Base-by-base conservation (phyloP, 345 rosid species). In the Moringa oleifera region DNA sequence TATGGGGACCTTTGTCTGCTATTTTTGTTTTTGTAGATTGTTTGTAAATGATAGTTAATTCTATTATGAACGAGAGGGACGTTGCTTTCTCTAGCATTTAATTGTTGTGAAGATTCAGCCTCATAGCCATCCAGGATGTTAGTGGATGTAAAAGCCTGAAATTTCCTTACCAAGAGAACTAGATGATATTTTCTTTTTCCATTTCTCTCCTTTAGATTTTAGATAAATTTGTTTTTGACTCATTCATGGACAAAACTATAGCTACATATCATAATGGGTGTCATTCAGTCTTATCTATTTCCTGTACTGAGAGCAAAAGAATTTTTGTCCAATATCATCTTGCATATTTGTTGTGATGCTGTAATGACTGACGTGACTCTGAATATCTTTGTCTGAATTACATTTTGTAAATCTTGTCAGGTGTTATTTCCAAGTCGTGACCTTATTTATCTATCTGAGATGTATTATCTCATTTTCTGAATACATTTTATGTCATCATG, bases 1-100 rank as follows among this genome's bases (percentile, higher is more conserved):
- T 55, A 71, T 59, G 65, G 84, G 90, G 89, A 86, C 86, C 89
- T 61, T 28, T 80, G 87, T 82, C 87, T 80, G 66, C 66, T 66
- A 19, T 45, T 62, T 71, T 67, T 51, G 41, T 64, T 71, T 71
- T 57, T 71, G 61, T 52, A 68, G 61, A 45, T 77, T 65, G 68
- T 63, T 33, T 41, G 64, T 21, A 66, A 65, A 55, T 57, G 50
- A 72, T 56, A 23, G 60, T 62, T 53, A 66, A 58, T 57, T 51
- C 52, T 52, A 62, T 61, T 69, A 52, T 54, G 23, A 19, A 23
- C 55, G 75, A 78, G 51, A 70, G 50, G 7, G 82, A 77, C 78
- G 46, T 65, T 28, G 15, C 70, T 52, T 56, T 67, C 68, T 57
- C 25, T 12, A 59, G 67, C 76, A 51, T 67, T 61, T 51, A 70